A percentile compares a stretch with the other conserved stretches of the same genome.
phyloP scores from a whole-genome alignment of 2,329 filamentous ascomycete species.

The Cryphonectria japonica region DNA sequence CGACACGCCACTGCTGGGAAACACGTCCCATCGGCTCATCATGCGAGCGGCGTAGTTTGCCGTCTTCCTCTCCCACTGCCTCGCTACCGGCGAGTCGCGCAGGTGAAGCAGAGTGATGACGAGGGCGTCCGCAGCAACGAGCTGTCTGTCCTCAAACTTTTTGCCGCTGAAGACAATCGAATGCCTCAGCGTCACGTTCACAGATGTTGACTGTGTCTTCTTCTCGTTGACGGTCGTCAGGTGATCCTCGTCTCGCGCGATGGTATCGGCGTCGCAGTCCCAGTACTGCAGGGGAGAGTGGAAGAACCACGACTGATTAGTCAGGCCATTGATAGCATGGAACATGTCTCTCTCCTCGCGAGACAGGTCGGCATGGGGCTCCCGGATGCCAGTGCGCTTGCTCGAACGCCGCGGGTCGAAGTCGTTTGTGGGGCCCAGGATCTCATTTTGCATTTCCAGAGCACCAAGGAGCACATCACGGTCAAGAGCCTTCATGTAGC shows the following conservation, averaged over 20 bases:
- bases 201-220: slow-evolving; percentile 64
- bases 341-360: slow-evolving; percentile 55
- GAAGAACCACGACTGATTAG: slow-evolving; percentile 72
- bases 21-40: slow-evolving; percentile 64
- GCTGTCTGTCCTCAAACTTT: slow-evolving; percentile 66
- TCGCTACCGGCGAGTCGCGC: slow-evolving; percentile 65
- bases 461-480: slow-evolving; percentile 67
- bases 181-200: slow-evolving; percentile 75
- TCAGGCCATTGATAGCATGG: slow-evolving; percentile 63
- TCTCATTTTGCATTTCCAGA: slow-evolving; percentile 69
- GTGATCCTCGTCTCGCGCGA: slow-evolving; percentile 65
- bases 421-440: slow-evolving; percentile 64
- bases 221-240: slow-evolving; percentile 70
- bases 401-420: slow-evolving; percentile 53
- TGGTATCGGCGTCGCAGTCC: slow-evolving; percentile 64
- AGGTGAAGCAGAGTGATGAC: slow-evolving; percentile 77
- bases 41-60: slow-evolving; percentile 54
- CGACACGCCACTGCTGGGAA: slow-evolving; percentile 61
- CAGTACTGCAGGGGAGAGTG: slow-evolving; percentile 85
- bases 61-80: slow-evolving; percentile 66
- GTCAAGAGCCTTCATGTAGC: slow-evolving; percentile 77
- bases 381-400: slow-evolving; percentile 35
- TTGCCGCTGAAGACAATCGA: slow-evolving; percentile 86
- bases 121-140: slow-evolving; percentile 75
- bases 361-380: slow-evolving; percentile 44